Conservation (phyloP, 2,329 filamentous ascomycete genomes). For the Boeremia lycopersici region DNA sequence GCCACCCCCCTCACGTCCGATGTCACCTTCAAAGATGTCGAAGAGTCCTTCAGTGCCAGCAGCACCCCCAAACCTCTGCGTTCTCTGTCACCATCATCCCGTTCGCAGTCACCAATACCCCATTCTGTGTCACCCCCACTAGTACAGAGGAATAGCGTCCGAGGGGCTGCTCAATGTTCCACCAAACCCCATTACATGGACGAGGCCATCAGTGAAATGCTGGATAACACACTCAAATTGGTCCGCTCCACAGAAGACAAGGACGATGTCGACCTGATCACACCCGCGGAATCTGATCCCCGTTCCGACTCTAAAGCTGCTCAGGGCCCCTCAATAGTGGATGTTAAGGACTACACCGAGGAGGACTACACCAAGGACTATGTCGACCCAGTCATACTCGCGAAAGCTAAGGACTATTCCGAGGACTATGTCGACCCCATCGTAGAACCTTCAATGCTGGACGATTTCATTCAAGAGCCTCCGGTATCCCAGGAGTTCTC, state of each 20-base stretch:
- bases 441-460: too few species aligned
- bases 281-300: too few species aligned
- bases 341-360: too few species aligned
- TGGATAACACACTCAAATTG: conserved; percentile 28
- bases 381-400: too few species aligned
- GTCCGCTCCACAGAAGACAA: conserved; percentile 14
- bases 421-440: neutral
- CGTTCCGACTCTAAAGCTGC: too few species aligned
- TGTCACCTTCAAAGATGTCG: neutral
- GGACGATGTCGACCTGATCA: neutral
- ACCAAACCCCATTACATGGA: conserved; percentile 28
- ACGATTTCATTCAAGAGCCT: conserved; percentile 26
- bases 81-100: neutral
- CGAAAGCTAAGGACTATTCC: too few species aligned
- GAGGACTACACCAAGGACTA: too few species aligned
- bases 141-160: conserved; percentile 15
- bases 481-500: conserved; percentile 28
- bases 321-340: too few species aligned
- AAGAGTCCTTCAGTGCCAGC: neutral
- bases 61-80: neutral
- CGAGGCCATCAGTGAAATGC: conserved; percentile 30
- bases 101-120: neutral
- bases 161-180: conserved; percentile 19
- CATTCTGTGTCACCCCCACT: neutral
- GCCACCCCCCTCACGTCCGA: neutral